Base-by-base conservation (phyloP, 176 grass and related monocot species). In the Saccharum officinarum region DNA sequence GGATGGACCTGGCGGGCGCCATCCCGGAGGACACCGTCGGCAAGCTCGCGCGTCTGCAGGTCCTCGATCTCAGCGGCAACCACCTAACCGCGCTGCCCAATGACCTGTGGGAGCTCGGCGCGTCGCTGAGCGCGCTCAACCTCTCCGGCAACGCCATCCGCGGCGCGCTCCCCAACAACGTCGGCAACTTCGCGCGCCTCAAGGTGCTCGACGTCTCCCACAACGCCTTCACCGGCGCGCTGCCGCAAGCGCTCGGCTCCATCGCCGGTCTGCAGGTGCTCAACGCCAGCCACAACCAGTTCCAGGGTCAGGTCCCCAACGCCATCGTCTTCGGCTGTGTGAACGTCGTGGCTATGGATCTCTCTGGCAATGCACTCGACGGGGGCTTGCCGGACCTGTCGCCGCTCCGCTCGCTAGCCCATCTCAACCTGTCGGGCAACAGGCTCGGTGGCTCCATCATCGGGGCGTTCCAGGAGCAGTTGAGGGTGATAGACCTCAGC, bases 381-480 rank as follows among this genome's bases (percentile, higher is more conserved):
- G 96, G 93, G 6, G 83, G 77, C 57, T 78, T 98, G 80, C 90
- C 90, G 9, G 87, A 96, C 57, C 49, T 96, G 11, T 95, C 84
- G 30, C 88, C 81, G 10, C 86, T 98, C 17, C 67, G 37, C 44
- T 91, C 86, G 25, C 81, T 98, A 20, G 71, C 88, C 49, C 88
- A 89, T 57, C 93, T 98, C 81, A 96, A 98, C 84, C 75, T 98
- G 25, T 98, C 97, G 4, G 85, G 88, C 34, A 98, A 98, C 86
- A 63, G 60, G 11, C 47, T 98, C 26, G 40, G 69, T 9, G 86
- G 88, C 65, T 85, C 84, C 8, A 8, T 90, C 57, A 22, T 41
- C 0, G 88, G 81, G 10, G 88, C 81, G 50, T 94, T 98, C 80
- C 89, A 73, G 45, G 84, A 91, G 78, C 77, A 77, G 40, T 20